phyloP scores from a whole-genome alignment of 768 basidiomycete species.

The Paxillus ammoniavirescens region DNA sequence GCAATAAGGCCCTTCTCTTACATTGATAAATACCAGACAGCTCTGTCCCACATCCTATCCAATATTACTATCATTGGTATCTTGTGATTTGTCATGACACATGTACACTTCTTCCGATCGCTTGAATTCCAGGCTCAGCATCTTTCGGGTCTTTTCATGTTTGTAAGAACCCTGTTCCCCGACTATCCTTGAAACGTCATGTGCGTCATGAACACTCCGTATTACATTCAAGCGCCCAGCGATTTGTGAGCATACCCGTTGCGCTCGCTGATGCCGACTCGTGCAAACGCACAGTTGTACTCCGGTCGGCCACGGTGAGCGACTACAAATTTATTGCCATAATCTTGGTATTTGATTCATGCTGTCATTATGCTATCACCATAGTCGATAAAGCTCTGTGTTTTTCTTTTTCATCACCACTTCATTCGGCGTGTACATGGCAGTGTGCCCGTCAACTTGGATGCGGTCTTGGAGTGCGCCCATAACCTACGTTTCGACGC shows the following conservation, averaged over 20 bases:
- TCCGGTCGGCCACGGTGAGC: not conserved
- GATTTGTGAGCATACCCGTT: not conserved
- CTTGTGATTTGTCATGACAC: not conserved
- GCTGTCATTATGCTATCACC: not conserved
- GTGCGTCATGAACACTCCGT: not conserved
- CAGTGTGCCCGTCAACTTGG: not conserved
- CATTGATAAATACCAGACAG: not conserved
- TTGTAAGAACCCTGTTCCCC: not conserved
- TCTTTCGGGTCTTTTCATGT: constrained; percentile 9
- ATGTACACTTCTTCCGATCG: constrained; percentile 4
- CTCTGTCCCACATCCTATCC: not conserved
- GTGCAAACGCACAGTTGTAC: not conserved
- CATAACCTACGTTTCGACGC: too few relatives aligned
- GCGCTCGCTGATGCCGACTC: not conserved
- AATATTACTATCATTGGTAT: constrained; percentile 15
- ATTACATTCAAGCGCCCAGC: not conserved
- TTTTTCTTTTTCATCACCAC: not conserved
- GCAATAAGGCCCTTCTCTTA: constrained; percentile 9
- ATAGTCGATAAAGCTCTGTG: not conserved
- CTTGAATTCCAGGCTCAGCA: constrained; percentile 11
- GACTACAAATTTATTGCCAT: not conserved
- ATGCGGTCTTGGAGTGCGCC: too few relatives aligned
- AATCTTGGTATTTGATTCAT: not conserved
- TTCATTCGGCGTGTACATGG: not conserved
- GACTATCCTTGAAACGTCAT: constrained; percentile 14